Base-by-base conservation (phyloP, 495 filamentous ascomycete species). In the Xylaria bambusicola region DNA sequence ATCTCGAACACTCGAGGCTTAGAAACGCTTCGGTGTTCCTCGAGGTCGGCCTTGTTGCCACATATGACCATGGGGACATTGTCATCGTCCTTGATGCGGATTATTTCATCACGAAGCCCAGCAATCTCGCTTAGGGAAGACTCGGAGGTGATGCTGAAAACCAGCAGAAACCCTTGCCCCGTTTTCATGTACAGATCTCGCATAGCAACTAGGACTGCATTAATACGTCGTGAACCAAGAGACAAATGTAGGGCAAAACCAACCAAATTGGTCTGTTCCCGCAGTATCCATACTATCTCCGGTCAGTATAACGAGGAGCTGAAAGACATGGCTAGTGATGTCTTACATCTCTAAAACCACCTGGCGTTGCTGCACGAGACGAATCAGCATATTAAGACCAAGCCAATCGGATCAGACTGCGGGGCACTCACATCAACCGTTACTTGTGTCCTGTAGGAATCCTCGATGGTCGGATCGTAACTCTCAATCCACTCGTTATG, bases 401-500 rank as follows among this genome's bases (percentile, higher is more conserved):
- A 52, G 54, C 62, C 54, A 61, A 59, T 58, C 45, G 45, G 63
- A 55, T 45, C 26, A 36, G 26, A 48, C 35, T 20, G 24, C 17
- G 15, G 42, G 26, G 47, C 35, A 84, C 83, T 73, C 76, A 98
- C 93, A 84, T 98, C 94, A 58, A 98, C 92, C 63, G 93, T 86
- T 40, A 96, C 88, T 64, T 93, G 90, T 68, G 96, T 97, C 47
- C 92, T 82, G 73, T 98, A 98, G 42, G 94, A 96, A 75, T 98
- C 78, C 75, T 98, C 94, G 68, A 98, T 98, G 8, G 94, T 98
- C 3, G 94, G 94, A 74, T 98, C 94, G 76, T 98, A 98, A 73
- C 89, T 93, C 75, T 98, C 94, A 70, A 98, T 97, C 92, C 95
- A 98, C 45, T 97, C 90, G 80, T 97, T 96, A 73, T 98, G 94